Evolutionary conservation across 768 basidiomycete genomes (phyloP).

Genomic region (Suillus subaureus): DNA sequence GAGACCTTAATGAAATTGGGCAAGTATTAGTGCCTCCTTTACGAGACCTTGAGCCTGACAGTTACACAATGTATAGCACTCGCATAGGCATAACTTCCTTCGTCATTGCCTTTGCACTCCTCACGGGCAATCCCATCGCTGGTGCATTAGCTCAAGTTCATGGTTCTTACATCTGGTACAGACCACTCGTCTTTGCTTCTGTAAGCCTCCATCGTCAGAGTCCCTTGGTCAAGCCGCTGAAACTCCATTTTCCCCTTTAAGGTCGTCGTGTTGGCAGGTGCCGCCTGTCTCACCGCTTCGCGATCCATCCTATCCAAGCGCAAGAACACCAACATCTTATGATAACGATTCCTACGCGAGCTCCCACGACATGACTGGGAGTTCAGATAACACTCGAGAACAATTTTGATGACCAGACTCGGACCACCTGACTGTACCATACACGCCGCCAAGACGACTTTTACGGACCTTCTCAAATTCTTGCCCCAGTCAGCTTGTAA

Average conservation of each 20-base stretch:
- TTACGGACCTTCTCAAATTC: not conserved
- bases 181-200: constrained; percentile 47
- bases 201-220: constrained; percentile 27
- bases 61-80: constrained; percentile 30
- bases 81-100: constrained; percentile 51
- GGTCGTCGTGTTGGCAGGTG: constrained; percentile 18
- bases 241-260: not conserved
- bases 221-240: not conserved
- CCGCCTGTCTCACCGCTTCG: constrained; percentile 12
- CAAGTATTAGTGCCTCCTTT: constrained; percentile 24
- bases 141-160: constrained; percentile 47
- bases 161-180: constrained; percentile 39
- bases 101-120: constrained; percentile 43
- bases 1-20: constrained; percentile 50
- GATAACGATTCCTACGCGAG: constrained; percentile 3
- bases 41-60: not conserved
- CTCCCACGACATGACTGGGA: not conserved
- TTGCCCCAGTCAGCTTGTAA: not conserved
- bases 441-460: not conserved
- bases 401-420: not conserved
- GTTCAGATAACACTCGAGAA: not conserved
- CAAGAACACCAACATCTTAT: constrained; percentile 13
- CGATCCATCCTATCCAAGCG: constrained; percentile 12
- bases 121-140: constrained; percentile 55
- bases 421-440: not conserved